phyloP scores from a whole-genome alignment of 441 rosid species.

The Dalechampia spathulata region DNA sequence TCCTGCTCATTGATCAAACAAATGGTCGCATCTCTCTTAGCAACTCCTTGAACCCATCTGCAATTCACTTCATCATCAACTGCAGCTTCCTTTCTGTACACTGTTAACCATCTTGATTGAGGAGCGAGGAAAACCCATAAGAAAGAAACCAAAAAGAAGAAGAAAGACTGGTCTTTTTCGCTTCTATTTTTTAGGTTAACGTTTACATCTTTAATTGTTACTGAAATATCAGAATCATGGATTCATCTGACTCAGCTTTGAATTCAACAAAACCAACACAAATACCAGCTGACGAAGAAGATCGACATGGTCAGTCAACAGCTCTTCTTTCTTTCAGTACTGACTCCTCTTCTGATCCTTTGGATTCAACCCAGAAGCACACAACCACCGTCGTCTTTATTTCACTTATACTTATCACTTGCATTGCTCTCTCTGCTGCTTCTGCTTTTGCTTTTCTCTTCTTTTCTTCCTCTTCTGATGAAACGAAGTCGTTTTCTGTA shows the following conservation, averaged over 20 bases:
- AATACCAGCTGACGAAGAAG: slow-evolving; percentile 30
- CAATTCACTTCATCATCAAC: not conserved
- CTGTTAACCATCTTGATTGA: no score
- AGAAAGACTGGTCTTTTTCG: not conserved
- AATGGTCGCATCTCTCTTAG: no score
- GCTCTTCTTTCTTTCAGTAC: slow-evolving; percentile 48
- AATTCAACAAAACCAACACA: slow-evolving; percentile 27
- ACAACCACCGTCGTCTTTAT: slow-evolving; percentile 40
- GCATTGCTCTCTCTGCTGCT: no score
- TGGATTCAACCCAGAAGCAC: slow-evolving; percentile 15
- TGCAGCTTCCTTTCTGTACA: not conserved
- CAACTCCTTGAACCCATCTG: not conserved
- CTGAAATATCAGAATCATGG: no score
- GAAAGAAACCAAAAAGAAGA: no score
- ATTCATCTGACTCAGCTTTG: slow-evolving; percentile 19
- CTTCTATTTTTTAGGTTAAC: not conserved
- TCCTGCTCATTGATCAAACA: not conserved
- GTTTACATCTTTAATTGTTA: not conserved
- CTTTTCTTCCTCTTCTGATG: slow-evolving; percentile 54
- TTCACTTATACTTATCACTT: slow-evolving; percentile 42
- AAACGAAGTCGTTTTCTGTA: slow-evolving; percentile 10
- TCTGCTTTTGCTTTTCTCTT: no score
- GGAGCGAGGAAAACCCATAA: not conserved
- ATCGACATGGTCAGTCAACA: slow-evolving; percentile 25
- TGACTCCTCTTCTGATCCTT: slow-evolving; percentile 20